Base-by-base conservation (phyloP, 805 yeast species). In the Saccharomycopsis amapae region DNA sequence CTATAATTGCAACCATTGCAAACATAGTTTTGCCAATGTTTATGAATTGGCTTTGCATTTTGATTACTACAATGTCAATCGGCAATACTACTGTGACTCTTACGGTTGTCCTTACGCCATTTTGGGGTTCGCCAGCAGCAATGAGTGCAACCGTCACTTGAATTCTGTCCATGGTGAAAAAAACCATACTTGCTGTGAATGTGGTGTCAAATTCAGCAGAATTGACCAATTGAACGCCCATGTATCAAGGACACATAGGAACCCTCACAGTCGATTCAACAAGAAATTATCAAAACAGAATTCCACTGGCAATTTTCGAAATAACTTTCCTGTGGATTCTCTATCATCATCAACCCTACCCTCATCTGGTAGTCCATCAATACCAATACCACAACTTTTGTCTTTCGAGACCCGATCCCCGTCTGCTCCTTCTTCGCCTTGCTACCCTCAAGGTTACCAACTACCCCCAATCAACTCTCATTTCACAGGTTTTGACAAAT, bases 231-330 rank as follows among this genome's bases (percentile, higher is more conserved):
- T 49, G 26, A 45, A 45, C 23, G 50, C 50, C 10, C 52, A 49
- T 26, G 38, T 45, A 15, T 22, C 42, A 3, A n/a, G 52, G 6
- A 41, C 50, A 6, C 52, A 49, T 30, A 40, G 33, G 32, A 49
- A 49, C 23, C 46, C 50, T 15, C 39, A 45, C 18, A 30, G 37
- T 24, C 17, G 48, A 55, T 38, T 53, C 57, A 40, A 51, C 24
- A 58, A 45, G 57, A 58, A 39, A 30, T 23, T 47, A 9, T 28
- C 10, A 15, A 44, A 44, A 22, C 45, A 42, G 34, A n/a, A n/a
- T n/a, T n/a, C n/a, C n/a, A n/a, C n/a, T n/a, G n/a, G n/a, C n/a
- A n/a, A n/a, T n/a, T n/a, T n/a, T n/a, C n/a, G n/a, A n/a, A n/a
- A n/a, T n/a, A n/a, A n/a, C n/a, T n/a, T n/a, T n/a, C n/a, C n/a